phyloP scores from a whole-genome alignment of 805 yeast genomes.

The Nakazawaea wyomingensis region DNA sequence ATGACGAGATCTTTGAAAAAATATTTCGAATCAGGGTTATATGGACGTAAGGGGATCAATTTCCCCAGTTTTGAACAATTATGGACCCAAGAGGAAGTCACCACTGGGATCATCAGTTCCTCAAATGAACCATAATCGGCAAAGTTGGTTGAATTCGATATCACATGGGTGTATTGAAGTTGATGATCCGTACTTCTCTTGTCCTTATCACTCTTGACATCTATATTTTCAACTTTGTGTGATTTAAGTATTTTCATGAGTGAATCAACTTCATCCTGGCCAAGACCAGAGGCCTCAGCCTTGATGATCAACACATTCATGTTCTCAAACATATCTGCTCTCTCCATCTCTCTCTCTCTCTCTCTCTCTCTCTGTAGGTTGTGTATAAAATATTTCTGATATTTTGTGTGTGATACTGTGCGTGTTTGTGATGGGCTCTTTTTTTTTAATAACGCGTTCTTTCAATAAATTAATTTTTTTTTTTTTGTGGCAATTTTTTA shows the following conservation, averaged over 20 bases:
- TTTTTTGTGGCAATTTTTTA: too few species aligned
- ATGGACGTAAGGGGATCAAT: constrained; percentile 48
- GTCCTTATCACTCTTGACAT: constrained; percentile 18
- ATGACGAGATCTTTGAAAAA: constrained; percentile 59
- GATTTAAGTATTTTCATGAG: constrained; percentile 18
- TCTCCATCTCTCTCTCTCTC: not conserved
- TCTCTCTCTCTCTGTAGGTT: not conserved
- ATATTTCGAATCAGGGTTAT: constrained; percentile 66
- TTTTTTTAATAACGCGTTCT: too few species aligned
- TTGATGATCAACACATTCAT: constrained; percentile 19
- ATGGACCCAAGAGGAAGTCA: constrained; percentile 55
- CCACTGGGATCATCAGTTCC: constrained; percentile 58
- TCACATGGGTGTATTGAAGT: constrained; percentile 37
- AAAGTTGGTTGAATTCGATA: constrained; percentile 48
- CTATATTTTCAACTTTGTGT: constrained; percentile 21
- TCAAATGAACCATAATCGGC: constrained; percentile 43
- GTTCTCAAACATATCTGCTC: constrained; percentile 17
- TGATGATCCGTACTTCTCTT: constrained; percentile 15
- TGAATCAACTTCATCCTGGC: constrained; percentile 14
- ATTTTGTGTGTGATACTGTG: not conserved
- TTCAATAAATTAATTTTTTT: too few species aligned
- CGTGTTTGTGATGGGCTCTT: too few species aligned
- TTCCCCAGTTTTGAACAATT: constrained; percentile 38
- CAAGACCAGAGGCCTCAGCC: constrained; percentile 14
- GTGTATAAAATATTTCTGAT: not conserved